Base-by-base conservation (phyloP, 1,139 yeast species). In the Ashbya aceris region DNA sequence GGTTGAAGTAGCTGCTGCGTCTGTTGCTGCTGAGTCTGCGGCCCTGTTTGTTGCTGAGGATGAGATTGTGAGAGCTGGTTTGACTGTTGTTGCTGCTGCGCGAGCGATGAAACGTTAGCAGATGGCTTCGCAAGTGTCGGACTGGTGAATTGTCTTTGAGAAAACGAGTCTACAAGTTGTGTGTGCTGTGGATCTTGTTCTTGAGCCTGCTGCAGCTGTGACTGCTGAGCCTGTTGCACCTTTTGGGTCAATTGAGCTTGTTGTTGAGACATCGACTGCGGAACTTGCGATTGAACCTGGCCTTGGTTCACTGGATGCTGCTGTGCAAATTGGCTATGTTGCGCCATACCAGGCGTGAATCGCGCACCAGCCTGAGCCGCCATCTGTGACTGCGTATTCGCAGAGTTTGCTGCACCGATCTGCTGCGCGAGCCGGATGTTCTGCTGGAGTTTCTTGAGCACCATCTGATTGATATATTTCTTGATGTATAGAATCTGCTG, bases 381-480 rank as follows among this genome's bases (percentile, higher is more conserved):
- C 45, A 43, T 61, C 50, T 40, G 43, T 20, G 27, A 47, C 33
- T 37, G 49, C 26, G 20, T 38, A 39, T 39, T 39, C 14, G 33
- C 50, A 23, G 44, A 54, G 35, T 23, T 45, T 40, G 37, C 46
- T 49, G 33, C 51, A 48, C 42, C 52, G 42, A 33, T 49, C 45
- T 39, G 45, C 36, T 36, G 45, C 44, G 28, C 46, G 44, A 40
- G 46, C 35, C 38, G 44, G 35, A 28, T 39, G 14, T 38, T 31
- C 26, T 40, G 44, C 27, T 60, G 65, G 32, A 60, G 50, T 46
- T 66, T 68, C 44, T 64, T 67, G 39, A 68, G 59, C 34, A 68
- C 70, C 42, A 62, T 63, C 44, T 64, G 69, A 43, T 68, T 69
- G 36, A 61, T 60, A 45, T 58, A 61, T 38, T 60, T 61, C 45